Conservation (phyloP, 1,284 basidiomycete species). For the Cryptococcus jaspeensis region DNA sequence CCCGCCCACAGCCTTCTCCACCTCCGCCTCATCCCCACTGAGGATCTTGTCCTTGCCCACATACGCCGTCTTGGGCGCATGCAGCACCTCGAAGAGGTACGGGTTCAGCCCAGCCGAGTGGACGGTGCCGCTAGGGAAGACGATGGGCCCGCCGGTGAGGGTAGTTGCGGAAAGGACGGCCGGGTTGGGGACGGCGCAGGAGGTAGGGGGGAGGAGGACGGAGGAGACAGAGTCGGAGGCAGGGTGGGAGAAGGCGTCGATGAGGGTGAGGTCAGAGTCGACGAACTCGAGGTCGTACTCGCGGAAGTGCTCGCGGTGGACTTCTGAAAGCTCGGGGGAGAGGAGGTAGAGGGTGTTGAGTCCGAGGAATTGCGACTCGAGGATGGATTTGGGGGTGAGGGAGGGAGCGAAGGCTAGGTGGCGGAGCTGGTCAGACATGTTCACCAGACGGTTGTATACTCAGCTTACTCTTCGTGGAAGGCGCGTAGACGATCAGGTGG, state of each 20-base stretch:
- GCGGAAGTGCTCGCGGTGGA: conserved; percentile 55
- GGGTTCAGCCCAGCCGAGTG: conserved; percentile 77
- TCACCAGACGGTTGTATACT: not conserved
- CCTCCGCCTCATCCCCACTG: conserved; percentile 57
- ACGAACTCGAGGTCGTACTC: conserved; percentile 59
- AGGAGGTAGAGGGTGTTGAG: conserved; percentile 85
- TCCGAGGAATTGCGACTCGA: conserved; percentile 64
- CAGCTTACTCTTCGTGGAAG: conserved; percentile 71
- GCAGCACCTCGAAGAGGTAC: conserved; percentile 74
- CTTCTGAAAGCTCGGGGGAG: conserved; percentile 59
- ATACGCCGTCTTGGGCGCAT: conserved; percentile 61
- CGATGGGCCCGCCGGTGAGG: conserved; percentile 49
- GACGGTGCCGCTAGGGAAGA: conserved; percentile 67
- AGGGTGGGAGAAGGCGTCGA: conserved; percentile 53
- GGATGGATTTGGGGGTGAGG: conserved; percentile 77
- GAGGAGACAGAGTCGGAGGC: conserved; percentile 57
- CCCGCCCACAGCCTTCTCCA: conserved; percentile 62
- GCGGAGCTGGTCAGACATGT: not conserved
- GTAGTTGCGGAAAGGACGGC: conserved; percentile 34
- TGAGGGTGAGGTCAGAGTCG: conserved; percentile 48
- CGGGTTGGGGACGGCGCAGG: conserved; percentile 58
- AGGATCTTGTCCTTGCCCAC: conserved; percentile 67
- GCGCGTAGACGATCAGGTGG: conserved; percentile 79
- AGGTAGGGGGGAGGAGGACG: conserved; percentile 67
- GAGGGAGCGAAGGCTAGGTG: conserved; percentile 45